Conservation (phyloP, 208 protist genomes). For the Leishmania martiniquensis region DNA sequence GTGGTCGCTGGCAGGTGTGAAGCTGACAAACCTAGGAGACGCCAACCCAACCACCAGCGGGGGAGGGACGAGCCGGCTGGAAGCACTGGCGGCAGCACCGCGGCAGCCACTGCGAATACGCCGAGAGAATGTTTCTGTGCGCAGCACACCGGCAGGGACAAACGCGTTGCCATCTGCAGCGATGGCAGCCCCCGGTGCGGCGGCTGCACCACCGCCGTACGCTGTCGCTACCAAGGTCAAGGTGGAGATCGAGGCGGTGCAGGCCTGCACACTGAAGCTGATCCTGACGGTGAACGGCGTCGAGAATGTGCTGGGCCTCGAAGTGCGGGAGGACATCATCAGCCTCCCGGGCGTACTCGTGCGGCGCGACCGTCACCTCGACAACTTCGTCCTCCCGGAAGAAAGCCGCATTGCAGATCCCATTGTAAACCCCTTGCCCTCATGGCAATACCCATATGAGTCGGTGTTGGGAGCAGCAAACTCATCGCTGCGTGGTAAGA, state of each 20-base stretch:
- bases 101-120: conserved; percentile 28
- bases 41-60: not conserved
- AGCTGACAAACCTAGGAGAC: conserved; percentile 2
- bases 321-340: conserved; percentile 42
- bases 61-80: not conserved
- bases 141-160: not conserved
- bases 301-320: conserved; percentile 55
- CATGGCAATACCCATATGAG: conserved; percentile 20
- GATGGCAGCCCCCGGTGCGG: not conserved
- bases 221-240: conserved; percentile 30
- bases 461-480: conserved; percentile 4
- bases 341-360: conserved; percentile 79
- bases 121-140: conserved; percentile 14
- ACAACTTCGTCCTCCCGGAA: conserved; percentile 39
- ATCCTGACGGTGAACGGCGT: conserved; percentile 46
- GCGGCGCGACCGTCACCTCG: conserved; percentile 53
- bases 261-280: conserved; percentile 38
- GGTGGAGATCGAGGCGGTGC: conserved; percentile 41
- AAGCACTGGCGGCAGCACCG: conserved; percentile 16
- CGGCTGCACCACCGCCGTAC: not conserved
- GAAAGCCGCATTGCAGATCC: conserved; percentile 37
- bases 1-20: conserved; percentile 13
- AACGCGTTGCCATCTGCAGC: not conserved
- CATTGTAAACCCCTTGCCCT: conserved; percentile 30
- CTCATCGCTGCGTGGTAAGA: not conserved